These are phyloP conservation scores for Arctostaphylos glauca DNA, from an alignment of 148 eudicot genomes.

Conservation along the genomic window DNA sequence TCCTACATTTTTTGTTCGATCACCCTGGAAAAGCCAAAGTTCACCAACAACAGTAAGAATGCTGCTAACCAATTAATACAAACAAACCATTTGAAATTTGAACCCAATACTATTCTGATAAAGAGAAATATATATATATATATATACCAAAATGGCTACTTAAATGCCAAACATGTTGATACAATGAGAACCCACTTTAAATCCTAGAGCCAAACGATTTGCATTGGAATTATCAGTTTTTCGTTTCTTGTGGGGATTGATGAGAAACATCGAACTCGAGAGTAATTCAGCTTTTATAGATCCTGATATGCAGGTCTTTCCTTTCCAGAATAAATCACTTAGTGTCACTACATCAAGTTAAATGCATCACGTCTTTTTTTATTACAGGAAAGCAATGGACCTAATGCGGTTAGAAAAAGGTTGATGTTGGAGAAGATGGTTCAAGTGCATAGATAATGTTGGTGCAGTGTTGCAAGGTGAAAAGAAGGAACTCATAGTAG, in stretches of 20 bases:
- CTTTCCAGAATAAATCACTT: neutral
- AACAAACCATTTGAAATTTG: neutral
- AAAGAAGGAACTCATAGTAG: neutral
- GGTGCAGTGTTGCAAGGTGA: neutral
- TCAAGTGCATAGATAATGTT: neutral
- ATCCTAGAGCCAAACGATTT: neutral
- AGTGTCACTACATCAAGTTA: neutral
- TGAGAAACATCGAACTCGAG: neutral
- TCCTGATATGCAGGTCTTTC: neutral
- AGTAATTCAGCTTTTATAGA: neutral
- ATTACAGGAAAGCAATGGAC: neutral
- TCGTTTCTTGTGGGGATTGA: neutral
- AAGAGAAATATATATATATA: neutral
- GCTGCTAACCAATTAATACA: neutral
- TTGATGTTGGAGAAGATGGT: neutral
- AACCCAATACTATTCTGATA: neutral
- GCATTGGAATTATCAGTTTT: neutral
- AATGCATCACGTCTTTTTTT: neutral
- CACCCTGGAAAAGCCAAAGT: conserved; percentile 49
- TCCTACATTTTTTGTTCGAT: conserved; percentile 72
- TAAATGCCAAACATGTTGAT: neutral
- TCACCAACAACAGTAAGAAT: neutral
- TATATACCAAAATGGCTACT: neutral
- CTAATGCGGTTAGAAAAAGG: neutral
- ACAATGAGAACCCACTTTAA: neutral